phyloP scores from a whole-genome alignment of 495 filamentous ascomycete genomes.

The Aspergillus heteromorphus region DNA sequence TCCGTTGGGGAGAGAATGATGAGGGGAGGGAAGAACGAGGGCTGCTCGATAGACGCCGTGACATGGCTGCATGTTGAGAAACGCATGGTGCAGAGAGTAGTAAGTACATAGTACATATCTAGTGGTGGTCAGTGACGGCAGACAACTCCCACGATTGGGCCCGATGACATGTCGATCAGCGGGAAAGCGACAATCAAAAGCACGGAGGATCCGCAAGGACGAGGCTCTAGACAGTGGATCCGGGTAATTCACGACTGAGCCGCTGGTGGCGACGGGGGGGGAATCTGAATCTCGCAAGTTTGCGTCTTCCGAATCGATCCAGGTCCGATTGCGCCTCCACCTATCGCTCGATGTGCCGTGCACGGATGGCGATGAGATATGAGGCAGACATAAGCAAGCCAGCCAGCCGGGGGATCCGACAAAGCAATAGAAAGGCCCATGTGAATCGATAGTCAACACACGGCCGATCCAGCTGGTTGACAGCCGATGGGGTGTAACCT shows the following conservation, averaged over 20 bases:
- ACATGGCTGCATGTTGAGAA: not conserved
- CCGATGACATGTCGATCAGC: not conserved
- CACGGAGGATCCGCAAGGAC: not conserved
- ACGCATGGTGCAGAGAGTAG: not conserved
- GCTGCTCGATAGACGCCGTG: no score
- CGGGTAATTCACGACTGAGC: not conserved
- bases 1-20: not conserved
- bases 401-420: not conserved
- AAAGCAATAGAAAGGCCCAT: not conserved
- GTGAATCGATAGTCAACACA: not conserved
- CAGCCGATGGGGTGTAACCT: slow-evolving; percentile 9
- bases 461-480: slow-evolving; percentile 3
- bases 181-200: not conserved
- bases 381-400: not conserved
- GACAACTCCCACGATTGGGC: not conserved
- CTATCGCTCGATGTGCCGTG: no score
- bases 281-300: not conserved
- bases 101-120: not conserved
- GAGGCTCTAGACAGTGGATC: not conserved
- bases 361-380: not conserved
- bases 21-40: not conserved
- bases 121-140: not conserved
- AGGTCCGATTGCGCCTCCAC: no score
- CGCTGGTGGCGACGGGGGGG: not conserved
- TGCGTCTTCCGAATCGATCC: no score